Evolutionary conservation across 768 basidiomycete genomes (phyloP).

Genomic region (Mycena metata): DNA sequence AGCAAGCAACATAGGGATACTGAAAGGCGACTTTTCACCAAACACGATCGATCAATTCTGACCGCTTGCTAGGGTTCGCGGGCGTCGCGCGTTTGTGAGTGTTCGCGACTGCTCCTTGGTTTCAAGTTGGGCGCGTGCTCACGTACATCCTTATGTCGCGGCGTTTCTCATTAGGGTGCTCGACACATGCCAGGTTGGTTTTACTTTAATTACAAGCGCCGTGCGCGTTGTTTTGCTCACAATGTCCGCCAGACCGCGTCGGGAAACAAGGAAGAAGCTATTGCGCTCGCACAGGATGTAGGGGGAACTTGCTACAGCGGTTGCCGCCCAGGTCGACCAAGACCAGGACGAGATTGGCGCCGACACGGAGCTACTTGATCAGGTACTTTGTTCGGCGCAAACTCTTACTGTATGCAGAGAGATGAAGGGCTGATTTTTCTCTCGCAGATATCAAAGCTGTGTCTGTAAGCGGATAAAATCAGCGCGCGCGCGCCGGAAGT

Average conservation of each 20-base stretch:
- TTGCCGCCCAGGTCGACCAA: constrained; percentile 34
- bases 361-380: constrained; percentile 32
- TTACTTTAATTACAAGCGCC: not conserved
- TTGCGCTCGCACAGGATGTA: constrained; percentile 37
- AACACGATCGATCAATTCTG: not conserved
- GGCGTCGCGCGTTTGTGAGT: constrained; percentile 32
- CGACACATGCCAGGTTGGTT: constrained; percentile 37
- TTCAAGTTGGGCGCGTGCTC: not conserved
- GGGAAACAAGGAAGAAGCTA: constrained; percentile 32
- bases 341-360: constrained; percentile 27
- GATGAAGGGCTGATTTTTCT: not conserved
- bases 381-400: not conserved
- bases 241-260: constrained; percentile 28
- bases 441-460: constrained; percentile 33
- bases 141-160: not conserved
- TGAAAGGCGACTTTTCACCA: constrained; percentile 37
- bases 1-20: constrained; percentile 18
- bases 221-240: too few species aligned
- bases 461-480: constrained; percentile 30
- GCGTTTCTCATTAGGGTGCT: constrained; percentile 18
- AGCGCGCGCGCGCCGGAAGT: constrained; percentile 18
- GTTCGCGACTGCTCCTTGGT: not conserved
- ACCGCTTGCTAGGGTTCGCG: constrained; percentile 29
- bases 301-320: constrained; percentile 30
- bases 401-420: not conserved